Evolutionary conservation across 2,329 filamentous ascomycete species (phyloP).

Genomic region (Cladosporium colombiae): DNA sequence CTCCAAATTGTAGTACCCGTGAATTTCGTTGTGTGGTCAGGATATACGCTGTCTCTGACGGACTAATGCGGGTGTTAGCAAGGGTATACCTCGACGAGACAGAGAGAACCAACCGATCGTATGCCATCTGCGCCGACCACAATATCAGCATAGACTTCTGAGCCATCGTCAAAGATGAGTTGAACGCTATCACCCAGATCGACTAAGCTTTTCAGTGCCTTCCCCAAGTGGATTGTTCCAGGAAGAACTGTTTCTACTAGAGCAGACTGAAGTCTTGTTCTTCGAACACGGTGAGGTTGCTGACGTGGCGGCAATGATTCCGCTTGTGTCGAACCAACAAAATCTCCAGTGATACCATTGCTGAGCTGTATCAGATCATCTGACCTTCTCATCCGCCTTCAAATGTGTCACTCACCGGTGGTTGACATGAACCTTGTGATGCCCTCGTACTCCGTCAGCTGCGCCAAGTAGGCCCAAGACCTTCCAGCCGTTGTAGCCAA

Average conservation of each 20-base stretch:
- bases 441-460: constrained; percentile 38
- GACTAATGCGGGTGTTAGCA: background rate
- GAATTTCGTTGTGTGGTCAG: constrained; percentile 49
- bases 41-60: constrained; percentile 46
- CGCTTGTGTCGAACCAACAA: constrained; percentile 21
- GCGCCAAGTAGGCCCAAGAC: constrained; percentile 50
- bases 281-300: constrained; percentile 18
- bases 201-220: constrained; percentile 45
- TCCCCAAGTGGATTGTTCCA: constrained; percentile 48
- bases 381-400: background rate
- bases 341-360: constrained; percentile 25
- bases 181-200: constrained; percentile 40
- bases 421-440: constrained; percentile 24
- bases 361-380: background rate
- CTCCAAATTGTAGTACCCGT: constrained; percentile 54
- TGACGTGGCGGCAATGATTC: constrained; percentile 22
- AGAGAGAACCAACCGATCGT: constrained; percentile 48
- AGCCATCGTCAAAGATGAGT: constrained; percentile 49
- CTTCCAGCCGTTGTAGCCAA: constrained; percentile 51
- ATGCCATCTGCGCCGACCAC: constrained; percentile 55
- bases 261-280: constrained; percentile 49
- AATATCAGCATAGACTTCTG: constrained; percentile 21
- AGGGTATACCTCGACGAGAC: too few species aligned
- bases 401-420: constrained; percentile 18
- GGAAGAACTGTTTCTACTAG: constrained; percentile 50